Base-by-base conservation (phyloP, 2,329 filamentous ascomycete genomes). In the Epichloe festucae region DNA sequence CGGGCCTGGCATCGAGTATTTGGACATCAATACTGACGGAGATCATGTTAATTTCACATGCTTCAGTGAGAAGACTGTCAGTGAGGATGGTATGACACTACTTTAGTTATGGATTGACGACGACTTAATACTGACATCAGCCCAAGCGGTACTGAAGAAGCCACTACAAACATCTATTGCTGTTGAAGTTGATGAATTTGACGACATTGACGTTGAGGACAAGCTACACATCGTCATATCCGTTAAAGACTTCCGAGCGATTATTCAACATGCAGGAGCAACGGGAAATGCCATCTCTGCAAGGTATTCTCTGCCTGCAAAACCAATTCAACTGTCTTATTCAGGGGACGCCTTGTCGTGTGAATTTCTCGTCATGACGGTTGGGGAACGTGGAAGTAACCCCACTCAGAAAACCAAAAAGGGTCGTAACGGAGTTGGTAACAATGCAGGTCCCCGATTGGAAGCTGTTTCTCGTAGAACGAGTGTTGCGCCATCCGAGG, bases 361-460 rank as follows among this genome's bases (percentile, higher is more conserved):
- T 65, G 84, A 90, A 57, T 90, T 89, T 59, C 84, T 89, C 43
- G 75, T 91, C 54, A 90, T 89, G 85, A 91, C 87, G 1, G 81
- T 85, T 8, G 87, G 86, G 14, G 85, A 89, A 57, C 73, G 74
- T 53, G 72, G 73, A 49, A 73, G 68, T 31, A 74, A 73, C 45
- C 65, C 71, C 5, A 65, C 63, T 11, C 73, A 74, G 53, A 76
- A 72, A 60, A 70, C 70, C 44, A 77, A 72, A 56, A 77, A 71
- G 54, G 63, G 66, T 0, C 65, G 67, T 45, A 77, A 73, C 57
- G 63, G 65, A 34, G 61, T 65, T 21, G 59, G 64, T 14, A 63
- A 61, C 48, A 58, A 50, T 17, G 57, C 58, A 7, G 64, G 65
- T 3, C 71, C 72, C 14, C 70, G 69, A 45, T 66, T 79, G 35